These are phyloP conservation scores for Lentinus tigrinus DNA, from an alignment of 768 basidiomycete genomes.

Conservation along the genomic window DNA sequence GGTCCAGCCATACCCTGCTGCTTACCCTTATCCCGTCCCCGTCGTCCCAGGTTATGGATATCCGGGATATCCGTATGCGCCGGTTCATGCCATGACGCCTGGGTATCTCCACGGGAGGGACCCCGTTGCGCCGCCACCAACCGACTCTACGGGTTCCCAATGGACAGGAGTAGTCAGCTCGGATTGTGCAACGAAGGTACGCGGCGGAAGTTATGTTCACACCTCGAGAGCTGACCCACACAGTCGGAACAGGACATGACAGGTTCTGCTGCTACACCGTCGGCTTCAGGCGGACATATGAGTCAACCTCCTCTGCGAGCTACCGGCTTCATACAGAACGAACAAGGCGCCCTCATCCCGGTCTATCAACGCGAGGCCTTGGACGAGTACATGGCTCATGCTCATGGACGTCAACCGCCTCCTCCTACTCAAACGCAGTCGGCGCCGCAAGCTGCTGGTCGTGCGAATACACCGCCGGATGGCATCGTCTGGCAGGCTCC, in stretches of 20 bases:
- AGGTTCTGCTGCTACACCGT: background rate
- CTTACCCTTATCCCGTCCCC: slow-evolving; percentile 51
- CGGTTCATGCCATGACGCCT: background rate
- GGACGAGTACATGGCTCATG: slow-evolving; percentile 60
- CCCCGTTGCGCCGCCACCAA: background rate
- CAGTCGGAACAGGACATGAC: background rate
- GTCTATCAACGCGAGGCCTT: slow-evolving; percentile 71
- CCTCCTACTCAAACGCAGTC: background rate
- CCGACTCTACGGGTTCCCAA: background rate
- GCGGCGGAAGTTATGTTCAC: background rate
- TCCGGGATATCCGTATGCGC: slow-evolving; percentile 3
- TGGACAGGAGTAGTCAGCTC: background rate
- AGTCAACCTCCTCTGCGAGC: slow-evolving; percentile 58
- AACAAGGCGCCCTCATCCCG: slow-evolving; percentile 69
- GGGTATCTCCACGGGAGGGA: background rate
- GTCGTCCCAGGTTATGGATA: slow-evolving; percentile 46
- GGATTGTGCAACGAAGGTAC: background rate
- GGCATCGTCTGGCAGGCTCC: slow-evolving; percentile 1
- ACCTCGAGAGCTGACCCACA: background rate
- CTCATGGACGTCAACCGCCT: slow-evolving; percentile 18
- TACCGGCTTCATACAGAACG: slow-evolving; percentile 69
- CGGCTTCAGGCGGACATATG: background rate
- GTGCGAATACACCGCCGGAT: background rate
- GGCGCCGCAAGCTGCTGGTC: background rate
- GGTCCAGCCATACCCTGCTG: slow-evolving; percentile 52